Base-by-base conservation (phyloP, 1,284 basidiomycete genomes). In the Heliocybe sulcata region DNA sequence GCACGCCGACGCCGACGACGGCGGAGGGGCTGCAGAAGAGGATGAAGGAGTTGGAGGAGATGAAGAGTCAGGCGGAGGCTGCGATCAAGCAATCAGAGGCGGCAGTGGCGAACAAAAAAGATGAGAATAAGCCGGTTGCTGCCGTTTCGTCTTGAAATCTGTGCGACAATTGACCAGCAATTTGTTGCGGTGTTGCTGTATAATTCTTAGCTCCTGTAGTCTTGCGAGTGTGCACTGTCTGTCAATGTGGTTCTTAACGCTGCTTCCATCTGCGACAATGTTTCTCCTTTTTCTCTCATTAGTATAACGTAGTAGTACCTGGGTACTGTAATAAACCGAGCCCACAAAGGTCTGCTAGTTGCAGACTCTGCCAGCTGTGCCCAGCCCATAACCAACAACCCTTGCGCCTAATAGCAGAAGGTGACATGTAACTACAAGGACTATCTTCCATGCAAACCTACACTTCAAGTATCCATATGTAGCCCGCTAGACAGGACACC, bases 11-110 rank as follows among this genome's bases (percentile, higher is more conserved):
- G 52, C 60, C 63, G 25, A 68, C 66, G n/a, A 68, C 77, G 51
- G 80, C 81, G 65, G 79, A 81, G 60, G 78, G 77, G 61, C 63
- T 83, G 58, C 76, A 80, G 62, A 75, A 75, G 63, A 77, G 79
- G 63, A 76, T 82, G 66, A 82, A 78, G 66, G 80, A 80, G 65
- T 69, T 82, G 29, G 66, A 72, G 57, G 67, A 69, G 56, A 67
- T 65, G 53, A 71, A 64, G 67, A 60, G 67, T 49, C 65, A 68
- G 55, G 61, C 61, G 2, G 63, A 60, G 55, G 52, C 56, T 27
- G 61, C 61, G 22, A 63, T 63, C 38, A 67, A 64, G 55, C 35
- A 25, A 16, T 61, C 66, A 53, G 68, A 54, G 52, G 57, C 54
- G 22, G 58, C 53, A 20, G 59, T 42, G 19, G 54, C 60, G 29